Evolutionary conservation across 768 basidiomycete species (phyloP), one percentile per base, ranked within the genome.

Genomic region (Coprinellus aureogranulatus): DNA sequence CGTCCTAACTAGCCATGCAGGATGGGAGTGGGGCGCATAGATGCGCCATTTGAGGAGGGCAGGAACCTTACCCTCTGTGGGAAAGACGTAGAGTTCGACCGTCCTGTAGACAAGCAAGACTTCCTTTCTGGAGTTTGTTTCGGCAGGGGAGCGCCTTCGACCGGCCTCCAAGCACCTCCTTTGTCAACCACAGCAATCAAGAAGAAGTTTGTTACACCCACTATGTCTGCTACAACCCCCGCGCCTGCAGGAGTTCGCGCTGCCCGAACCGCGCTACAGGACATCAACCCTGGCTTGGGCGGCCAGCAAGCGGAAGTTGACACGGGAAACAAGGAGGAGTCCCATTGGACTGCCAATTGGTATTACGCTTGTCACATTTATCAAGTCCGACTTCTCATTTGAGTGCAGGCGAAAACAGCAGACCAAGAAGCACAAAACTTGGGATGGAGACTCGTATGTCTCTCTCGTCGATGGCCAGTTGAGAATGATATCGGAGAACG

Each of bases 371-470:
- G 2, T n/a, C 22, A 27, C 26, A 48, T n/a, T 22, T 20, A 23
- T n/a, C 27, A n/a, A n/a, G n/a, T n/a, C n/a, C n/a, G n/a, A n/a
- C 37, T 45, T 47, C 37, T 64, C 3, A 31, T 41, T 62, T 42
- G 45, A 48, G 39, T 25, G 4, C 55, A 91, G 92, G 90, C 81
- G 92, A 37, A 89, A 87, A 63, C 82, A 82, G 53, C 83, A 86
- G 64, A 72, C 71, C 4, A 90, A 80, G 75, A 94, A 94, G 70
- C 82, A 92, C 63, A 89, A 90, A 66, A 89, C 86, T 0, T 94
- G 94, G 92, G 92, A 94, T 56, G 91, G 87, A 2, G 90, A 87
- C 60, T 85, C 80, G 8, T 88, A 81, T 69, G 75, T 89, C 25
- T 81, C 83, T 28, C 74, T 77, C 37, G 67, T 70, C 31, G 77